Percentiles rank a stretch among this genome's conserved stretches.
Conservation (phyloP, 345 rosid species). For the Schrenkiella parvula region DNA sequence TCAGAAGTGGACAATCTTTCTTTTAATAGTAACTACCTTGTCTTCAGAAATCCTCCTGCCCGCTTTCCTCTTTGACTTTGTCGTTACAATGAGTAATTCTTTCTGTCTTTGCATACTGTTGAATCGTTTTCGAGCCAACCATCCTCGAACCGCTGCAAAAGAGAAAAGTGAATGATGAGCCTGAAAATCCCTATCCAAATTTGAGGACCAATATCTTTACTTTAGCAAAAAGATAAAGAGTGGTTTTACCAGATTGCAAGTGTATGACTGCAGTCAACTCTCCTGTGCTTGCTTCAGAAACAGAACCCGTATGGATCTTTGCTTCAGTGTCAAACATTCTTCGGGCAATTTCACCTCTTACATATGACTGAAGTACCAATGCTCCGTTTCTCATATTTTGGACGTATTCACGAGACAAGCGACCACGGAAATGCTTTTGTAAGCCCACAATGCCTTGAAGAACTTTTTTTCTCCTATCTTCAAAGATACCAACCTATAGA, state of each 20-base stretch:
- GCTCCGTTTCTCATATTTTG: slow-evolving; percentile 51
- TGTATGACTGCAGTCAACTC: slow-evolving; percentile 46
- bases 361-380: slow-evolving; percentile 57
- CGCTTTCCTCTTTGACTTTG: slow-evolving; percentile 40
- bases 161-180: slow-evolving; percentile 8
- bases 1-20: neutral
- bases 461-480: slow-evolving; percentile 59
- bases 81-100: slow-evolving; percentile 37
- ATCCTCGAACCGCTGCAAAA: slow-evolving; percentile 75
- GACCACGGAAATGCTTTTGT: slow-evolving; percentile 71
- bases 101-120: slow-evolving; percentile 40
- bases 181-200: slow-evolving; percentile 2
- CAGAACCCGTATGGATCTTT: slow-evolving; percentile 28
- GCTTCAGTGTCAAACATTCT: slow-evolving; percentile 32
- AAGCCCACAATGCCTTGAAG: slow-evolving; percentile 55
- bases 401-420: slow-evolving; percentile 48
- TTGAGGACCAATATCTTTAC: neutral
- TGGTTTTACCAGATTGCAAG: slow-evolving; percentile 74
- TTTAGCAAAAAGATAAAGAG: neutral
- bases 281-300: slow-evolving; percentile 35
- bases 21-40: slow-evolving; percentile 49
- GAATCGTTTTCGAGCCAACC: slow-evolving; percentile 64
- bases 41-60: slow-evolving; percentile 54
- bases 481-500: slow-evolving; percentile 71
- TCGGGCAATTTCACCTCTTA: slow-evolving; percentile 64